Evolutionary conservation across 2,329 filamentous ascomycete species (phyloP), one percentile per base, ranked within the genome.

Genomic region (Byssothecium circinans): DNA sequence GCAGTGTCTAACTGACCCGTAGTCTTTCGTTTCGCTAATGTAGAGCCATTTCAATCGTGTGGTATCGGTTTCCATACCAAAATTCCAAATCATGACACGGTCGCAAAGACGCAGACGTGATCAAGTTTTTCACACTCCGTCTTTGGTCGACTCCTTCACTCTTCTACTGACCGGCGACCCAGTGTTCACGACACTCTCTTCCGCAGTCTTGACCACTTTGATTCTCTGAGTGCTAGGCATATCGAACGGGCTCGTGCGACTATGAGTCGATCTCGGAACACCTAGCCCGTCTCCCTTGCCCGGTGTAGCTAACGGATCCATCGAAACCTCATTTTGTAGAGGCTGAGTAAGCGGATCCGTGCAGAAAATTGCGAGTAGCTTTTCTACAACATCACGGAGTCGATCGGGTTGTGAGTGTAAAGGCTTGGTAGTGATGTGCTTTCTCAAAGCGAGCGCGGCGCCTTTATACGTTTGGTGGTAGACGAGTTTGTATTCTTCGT

Each of bases 391-490:
- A 40, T 79, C 75, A 15, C 76, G 69, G 30, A 80, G 54, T n/a
- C 58, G 62, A 34, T 75, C 74, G 0, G 69, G 65, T n/a, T 74
- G 69, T 11, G 63, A 55, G 38, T 72, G 67, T 4, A 80, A 58
- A 4, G 69, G 57, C 34, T 61, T 60, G 0, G 53, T 60, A 0
- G 58, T 30, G 12, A 78, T 75, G 46, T 74, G 62, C 17, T 67
- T 67, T 41, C 77, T 65, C 43, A 79, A 72, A 5, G 76, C 73
- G 42, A 80, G 74, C n/a, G 69, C 70, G 2, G 75, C 72, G 12
- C 74, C 74, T 51, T 77, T 79, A 61, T 73, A 78, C 2, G 74
- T 73, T 52, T 79, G 76, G 47, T 80, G 77, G 45, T 80, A 81
- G 20, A 80, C 68, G 3, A 76, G 56, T 56, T 79, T 81, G 64